phyloP scores from a whole-genome alignment of 768 basidiomycete species.

The Cystofilobasidium bisporidii region DNA sequence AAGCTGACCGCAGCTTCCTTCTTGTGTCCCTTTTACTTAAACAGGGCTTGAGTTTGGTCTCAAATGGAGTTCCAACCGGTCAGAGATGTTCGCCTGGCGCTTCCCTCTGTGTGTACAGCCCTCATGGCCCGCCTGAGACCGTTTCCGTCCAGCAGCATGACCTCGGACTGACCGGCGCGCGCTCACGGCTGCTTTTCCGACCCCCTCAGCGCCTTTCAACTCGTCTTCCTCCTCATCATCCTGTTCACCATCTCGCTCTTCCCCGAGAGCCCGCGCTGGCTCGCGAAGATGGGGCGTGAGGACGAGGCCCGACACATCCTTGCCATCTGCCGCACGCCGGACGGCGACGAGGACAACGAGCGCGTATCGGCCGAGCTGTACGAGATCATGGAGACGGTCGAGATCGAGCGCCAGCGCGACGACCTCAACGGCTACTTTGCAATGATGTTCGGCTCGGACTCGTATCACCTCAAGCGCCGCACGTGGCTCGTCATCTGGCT shows the following conservation, averaged over 20 bases:
- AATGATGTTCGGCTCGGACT: constrained; percentile 28
- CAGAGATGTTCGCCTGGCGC: constrained; percentile 28
- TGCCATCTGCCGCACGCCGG: constrained; percentile 15
- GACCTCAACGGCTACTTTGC: constrained; percentile 19
- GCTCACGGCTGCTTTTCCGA: constrained; percentile 34
- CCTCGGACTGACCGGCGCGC: constrained; percentile 12
- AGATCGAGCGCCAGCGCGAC: constrained; percentile 30
- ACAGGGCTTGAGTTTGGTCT: constrained; percentile 15
- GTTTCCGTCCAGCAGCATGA: neutral
- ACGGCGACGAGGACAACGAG: constrained; percentile 27
- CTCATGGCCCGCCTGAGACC: neutral
- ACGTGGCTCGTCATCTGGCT: no score
- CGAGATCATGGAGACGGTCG: constrained; percentile 32
- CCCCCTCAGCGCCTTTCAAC: constrained; percentile 25
- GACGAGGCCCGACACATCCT: constrained; percentile 26
- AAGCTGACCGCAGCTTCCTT: no score
- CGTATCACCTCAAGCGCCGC: constrained; percentile 8
- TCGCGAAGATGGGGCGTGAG: constrained; percentile 29
- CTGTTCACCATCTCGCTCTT: neutral
- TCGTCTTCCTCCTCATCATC: neutral
- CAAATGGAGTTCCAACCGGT: constrained; percentile 24
- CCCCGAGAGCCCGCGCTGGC: constrained; percentile 35
- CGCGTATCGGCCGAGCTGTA: constrained; percentile 27
- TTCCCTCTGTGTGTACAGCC: constrained; percentile 25
- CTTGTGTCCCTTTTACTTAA: no score